phyloP scores from a whole-genome alignment of 2,329 filamentous ascomycete genomes.

The Truncatella angustata region DNA sequence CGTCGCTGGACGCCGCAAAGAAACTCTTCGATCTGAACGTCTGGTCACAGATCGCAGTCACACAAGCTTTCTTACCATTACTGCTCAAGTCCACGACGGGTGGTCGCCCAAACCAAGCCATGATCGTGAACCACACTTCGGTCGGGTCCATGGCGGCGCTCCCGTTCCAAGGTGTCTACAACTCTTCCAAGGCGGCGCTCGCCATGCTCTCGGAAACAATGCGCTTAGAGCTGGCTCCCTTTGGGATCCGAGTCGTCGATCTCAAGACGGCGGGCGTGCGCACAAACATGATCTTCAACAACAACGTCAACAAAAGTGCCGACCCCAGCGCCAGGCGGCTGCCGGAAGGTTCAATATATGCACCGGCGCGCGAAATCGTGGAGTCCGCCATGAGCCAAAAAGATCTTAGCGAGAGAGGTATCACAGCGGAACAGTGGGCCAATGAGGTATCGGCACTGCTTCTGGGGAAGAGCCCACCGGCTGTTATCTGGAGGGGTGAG shows the following conservation, averaged over 20 bases:
- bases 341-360: background rate
- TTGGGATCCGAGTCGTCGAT: constrained; percentile 25
- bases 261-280: constrained; percentile 10
- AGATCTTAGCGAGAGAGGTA: background rate
- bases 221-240: constrained; percentile 28
- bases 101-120: background rate
- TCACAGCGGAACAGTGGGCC: background rate
- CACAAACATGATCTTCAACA: constrained; percentile 7
- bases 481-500: background rate
- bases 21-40: constrained; percentile 8
- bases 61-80: constrained; percentile 8
- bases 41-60: constrained; percentile 6
- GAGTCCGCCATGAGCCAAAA: background rate
- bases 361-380: background rate
- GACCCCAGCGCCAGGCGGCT: background rate
- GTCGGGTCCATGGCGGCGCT: constrained; percentile 8
- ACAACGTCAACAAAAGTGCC: background rate
- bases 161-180: constrained; percentile 15
- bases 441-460: background rate
- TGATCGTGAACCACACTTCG: constrained; percentile 23
- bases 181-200: constrained; percentile 25
- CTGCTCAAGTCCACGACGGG: background rate
- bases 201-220: constrained; percentile 24
- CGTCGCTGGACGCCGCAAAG: background rate
- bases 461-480: background rate